Percentiles rank a stretch among this genome's conserved stretches.
Conservation (phyloP, 139 green algal species). For the Edaphochlamys debaryana region DNA sequence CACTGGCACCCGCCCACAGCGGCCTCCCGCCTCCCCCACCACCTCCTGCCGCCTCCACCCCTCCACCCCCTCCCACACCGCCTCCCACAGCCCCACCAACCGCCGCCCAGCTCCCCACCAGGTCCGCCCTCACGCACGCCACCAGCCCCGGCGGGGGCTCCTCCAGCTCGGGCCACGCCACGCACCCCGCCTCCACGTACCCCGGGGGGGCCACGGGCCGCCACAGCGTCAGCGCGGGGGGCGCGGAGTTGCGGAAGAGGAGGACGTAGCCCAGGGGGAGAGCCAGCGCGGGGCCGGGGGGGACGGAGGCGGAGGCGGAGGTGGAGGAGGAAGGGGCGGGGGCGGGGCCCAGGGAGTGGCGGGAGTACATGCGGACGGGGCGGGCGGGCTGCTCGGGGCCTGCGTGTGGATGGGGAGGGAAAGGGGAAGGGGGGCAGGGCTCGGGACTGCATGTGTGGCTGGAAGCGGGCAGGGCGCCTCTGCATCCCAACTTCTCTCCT, state of each 20-base stretch:
- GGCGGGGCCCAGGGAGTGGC: too few species aligned
- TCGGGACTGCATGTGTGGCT: too few species aligned
- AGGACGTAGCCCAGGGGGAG: constrained; percentile 67
- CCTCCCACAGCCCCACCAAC: too few species aligned
- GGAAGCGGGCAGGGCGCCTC: too few species aligned
- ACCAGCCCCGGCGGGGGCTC: not conserved
- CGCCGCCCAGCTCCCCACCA: not conserved
- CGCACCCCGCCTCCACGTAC: constrained; percentile 80
- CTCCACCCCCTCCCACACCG: too few species aligned
- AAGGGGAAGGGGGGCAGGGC: too few species aligned
- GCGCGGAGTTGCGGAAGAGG: constrained; percentile 60
- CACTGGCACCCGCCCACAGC: too few species aligned
- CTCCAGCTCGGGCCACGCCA: constrained; percentile 49
- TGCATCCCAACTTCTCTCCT: too few species aligned
- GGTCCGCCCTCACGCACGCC: not conserved
- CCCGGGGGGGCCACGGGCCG: constrained; percentile 64
- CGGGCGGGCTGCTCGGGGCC: not conserved
- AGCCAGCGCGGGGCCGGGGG: constrained; percentile 73
- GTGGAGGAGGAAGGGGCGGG: too few species aligned
- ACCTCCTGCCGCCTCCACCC: too few species aligned
- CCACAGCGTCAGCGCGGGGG: constrained; percentile 69
- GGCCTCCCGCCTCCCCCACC: too few species aligned
- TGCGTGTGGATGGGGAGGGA: not conserved
- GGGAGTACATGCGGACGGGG: constrained; percentile 32
- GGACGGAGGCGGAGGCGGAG: constrained; percentile 11